Conservation (phyloP, 371 early-diverging fungal genomes). For the Mucor saturninus region DNA sequence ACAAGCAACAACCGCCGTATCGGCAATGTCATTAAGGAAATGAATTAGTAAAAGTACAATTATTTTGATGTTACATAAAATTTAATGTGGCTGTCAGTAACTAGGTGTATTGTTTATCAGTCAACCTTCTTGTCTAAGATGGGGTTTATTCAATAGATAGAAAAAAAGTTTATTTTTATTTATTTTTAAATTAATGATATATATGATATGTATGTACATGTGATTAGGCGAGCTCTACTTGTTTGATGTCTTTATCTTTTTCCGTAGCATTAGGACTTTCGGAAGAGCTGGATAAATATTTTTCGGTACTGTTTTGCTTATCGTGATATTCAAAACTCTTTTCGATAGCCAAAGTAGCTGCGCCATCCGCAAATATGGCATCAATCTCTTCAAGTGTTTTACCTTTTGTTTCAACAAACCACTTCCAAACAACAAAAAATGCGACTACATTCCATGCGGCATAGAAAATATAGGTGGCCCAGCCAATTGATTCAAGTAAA, state of each 20-base stretch:
- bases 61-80: no score
- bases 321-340: slow-evolving; percentile 4
- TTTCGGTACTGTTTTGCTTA: neutral
- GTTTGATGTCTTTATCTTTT: neutral
- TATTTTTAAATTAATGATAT: neutral
- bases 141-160: neutral
- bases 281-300: neutral
- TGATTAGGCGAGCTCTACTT: neutral
- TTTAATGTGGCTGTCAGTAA: no score
- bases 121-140: no score
- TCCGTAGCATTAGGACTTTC: neutral
- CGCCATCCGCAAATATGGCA: slow-evolving; percentile 45
- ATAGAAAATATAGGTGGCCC: slow-evolving; percentile 54
- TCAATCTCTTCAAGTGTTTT: slow-evolving; percentile 57
- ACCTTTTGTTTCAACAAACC: slow-evolving; percentile 57
- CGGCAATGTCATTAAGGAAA: no score
- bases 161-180: neutral
- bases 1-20: no score
- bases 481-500: slow-evolving; percentile 32
- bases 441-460: slow-evolving; percentile 43
- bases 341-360: slow-evolving; percentile 7
- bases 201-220: neutral
- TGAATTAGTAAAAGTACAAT: no score
- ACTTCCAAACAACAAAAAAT: slow-evolving; percentile 34
- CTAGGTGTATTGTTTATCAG: no score